A percentile compares a stretch with the other conserved stretches of the same genome.
phyloP scores from a whole-genome alignment of 1,139 yeast species.

The Pichia norvegensis region DNA sequence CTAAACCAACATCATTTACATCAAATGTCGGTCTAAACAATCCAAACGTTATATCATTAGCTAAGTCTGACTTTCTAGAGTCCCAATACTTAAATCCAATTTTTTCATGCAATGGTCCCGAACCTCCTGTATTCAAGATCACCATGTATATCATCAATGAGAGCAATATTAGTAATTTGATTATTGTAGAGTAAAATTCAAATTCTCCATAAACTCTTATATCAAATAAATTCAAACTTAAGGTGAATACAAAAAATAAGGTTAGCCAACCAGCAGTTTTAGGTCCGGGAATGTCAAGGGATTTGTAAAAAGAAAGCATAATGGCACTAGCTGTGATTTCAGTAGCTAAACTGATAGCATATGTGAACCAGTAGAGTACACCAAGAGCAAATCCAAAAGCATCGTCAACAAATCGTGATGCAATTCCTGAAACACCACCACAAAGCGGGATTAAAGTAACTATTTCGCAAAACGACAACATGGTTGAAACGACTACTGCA shows the following conservation, averaged over 20 bases:
- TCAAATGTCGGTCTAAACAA: slow-evolving; percentile 66
- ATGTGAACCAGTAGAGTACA: slow-evolving; percentile 68
- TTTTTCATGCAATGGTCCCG: slow-evolving; percentile 29
- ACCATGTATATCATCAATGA: slow-evolving; percentile 59
- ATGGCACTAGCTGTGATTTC: slow-evolving; percentile 77
- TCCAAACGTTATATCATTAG: slow-evolving; percentile 51
- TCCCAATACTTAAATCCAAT: slow-evolving; percentile 69
- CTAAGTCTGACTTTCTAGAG: slow-evolving; percentile 40
- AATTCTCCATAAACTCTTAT: slow-evolving; percentile 70
- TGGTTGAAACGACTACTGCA: slow-evolving; percentile 56
- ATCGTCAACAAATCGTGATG: slow-evolving; percentile 75
- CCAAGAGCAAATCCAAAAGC: slow-evolving; percentile 83
- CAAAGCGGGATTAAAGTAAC: slow-evolving; percentile 76
- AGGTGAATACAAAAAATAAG: slow-evolving; percentile 37
- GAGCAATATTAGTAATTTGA: slow-evolving; percentile 50
- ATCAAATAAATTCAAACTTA: slow-evolving; percentile 50
- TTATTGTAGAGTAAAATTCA: slow-evolving; percentile 55
- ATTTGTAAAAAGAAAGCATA: slow-evolving; percentile 58
- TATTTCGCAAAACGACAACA: slow-evolving; percentile 79
- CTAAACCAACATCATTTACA: slow-evolving; percentile 44
- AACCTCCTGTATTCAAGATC: slow-evolving; percentile 48
- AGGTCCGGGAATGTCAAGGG: slow-evolving; percentile 42
- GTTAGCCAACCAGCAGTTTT: slow-evolving; percentile 63
- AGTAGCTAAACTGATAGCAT: slow-evolving; percentile 66
- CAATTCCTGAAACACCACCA: slow-evolving; percentile 69